Percentiles rank a stretch among this genome's conserved stretches.
Evolutionary conservation across 208 protist genomes (phyloP).

Genomic region (Acanthamoeba lenticulata): DNA sequence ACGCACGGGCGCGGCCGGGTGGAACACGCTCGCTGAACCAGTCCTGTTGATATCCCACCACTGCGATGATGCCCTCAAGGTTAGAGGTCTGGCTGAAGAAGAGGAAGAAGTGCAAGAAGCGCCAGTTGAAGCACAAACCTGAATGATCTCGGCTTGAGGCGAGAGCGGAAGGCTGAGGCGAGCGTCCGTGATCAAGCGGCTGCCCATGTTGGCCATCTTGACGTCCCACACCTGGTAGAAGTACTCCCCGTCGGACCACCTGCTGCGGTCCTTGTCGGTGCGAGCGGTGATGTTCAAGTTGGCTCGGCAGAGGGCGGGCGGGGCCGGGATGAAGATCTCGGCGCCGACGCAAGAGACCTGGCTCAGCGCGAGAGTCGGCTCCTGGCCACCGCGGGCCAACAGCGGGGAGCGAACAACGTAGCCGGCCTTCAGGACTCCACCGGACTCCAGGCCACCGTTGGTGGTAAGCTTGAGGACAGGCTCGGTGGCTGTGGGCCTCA

Average conservation of each 20-base stretch:
- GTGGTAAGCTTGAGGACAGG: background rate
- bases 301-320: background rate
- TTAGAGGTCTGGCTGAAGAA: background rate
- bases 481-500: background rate
- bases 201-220: background rate
- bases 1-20: background rate
- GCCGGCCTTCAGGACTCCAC: background rate
- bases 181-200: background rate
- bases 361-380: background rate
- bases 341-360: background rate
- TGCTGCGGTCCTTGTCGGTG: background rate
- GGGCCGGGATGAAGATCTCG: background rate
- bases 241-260: background rate
- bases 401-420: background rate
- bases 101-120: background rate
- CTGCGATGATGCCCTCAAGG: background rate
- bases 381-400: background rate
- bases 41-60: background rate
- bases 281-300: background rate
- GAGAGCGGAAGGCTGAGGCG: background rate
- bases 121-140: background rate
- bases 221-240: background rate
- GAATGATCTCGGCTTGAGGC: background rate
- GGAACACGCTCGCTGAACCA: background rate
- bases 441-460: background rate